Evolutionary conservation across 139 green algal species (phyloP), one percentile per base, ranked within the genome.

Genomic region (Volvox reticuliferus): DNA sequence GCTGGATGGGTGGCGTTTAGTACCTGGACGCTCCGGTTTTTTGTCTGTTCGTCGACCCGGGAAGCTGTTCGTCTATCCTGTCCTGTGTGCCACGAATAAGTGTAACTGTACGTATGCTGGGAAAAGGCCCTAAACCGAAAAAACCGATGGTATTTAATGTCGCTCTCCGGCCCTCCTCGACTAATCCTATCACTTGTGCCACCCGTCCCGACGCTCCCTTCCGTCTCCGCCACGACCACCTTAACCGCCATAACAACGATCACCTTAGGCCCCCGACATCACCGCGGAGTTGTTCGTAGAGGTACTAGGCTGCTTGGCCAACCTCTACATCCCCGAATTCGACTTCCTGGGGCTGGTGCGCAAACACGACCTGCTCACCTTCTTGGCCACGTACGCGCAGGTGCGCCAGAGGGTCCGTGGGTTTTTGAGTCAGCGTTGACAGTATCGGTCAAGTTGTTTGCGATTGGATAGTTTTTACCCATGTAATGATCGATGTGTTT

Each of bases 291-390:
- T 97, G 20, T 97, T 97, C 84, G 91, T 97, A 22, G 97, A 98
- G 91, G 94, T 98, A 61, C 89, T 98, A 80, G 97, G 97, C 77
- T 95, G 93, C 35, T 89, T 98, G 32, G 96, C 96, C 79, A 97
- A 97, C 89, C 91, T 98, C 35, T 94, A 94, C 90, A 95, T 97
- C 69, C 94, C 95, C 1, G 95, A 96, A 89, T 96, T 96, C 86
- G 94, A 97, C 92, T 97, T 97, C 82, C 84, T 92, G 37, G 50
- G 89, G 0, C 78, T 98, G 35, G 91, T 97, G 21, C 55, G 28
- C 2, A 94, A 96, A 90, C 96, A 97, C 77, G 90, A 94, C 75
- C 93, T 98, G 73, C 92, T 97, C 36, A 87, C 89, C 67, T 96
- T 97, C 90, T 91, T 98, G 30, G 90, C 94, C 61, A 88, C 83